Percentiles rank a stretch among this genome's conserved stretches.
phyloP scores from a whole-genome alignment of 495 filamentous ascomycete genomes.

The Collariella sp. region DNA sequence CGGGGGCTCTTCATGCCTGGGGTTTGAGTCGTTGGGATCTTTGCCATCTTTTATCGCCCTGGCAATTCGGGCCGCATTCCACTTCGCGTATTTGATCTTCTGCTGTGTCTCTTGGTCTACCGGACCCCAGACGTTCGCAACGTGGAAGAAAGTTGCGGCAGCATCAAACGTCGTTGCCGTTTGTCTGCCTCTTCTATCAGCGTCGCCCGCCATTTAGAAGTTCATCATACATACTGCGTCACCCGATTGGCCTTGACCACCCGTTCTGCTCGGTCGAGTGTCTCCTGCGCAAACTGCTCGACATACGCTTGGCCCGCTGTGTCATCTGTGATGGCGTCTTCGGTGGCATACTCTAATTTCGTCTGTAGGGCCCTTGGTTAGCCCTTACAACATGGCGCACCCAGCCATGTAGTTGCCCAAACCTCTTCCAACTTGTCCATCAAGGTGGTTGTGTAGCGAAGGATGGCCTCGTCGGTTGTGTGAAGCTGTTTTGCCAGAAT shows the following conservation, averaged over 20 bases:
- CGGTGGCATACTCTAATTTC: conserved; percentile 47
- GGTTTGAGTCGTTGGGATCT: conserved; percentile 88
- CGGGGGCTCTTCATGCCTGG: conserved; percentile 45
- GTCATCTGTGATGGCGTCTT: conserved; percentile 69
- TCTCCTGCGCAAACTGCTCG: conserved; percentile 85
- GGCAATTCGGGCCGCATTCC: conserved; percentile 81
- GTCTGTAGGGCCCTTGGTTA: conserved; percentile 37
- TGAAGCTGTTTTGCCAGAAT: conserved; percentile 77
- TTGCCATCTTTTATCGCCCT: conserved; percentile 86
- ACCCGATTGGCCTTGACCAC: conserved; percentile 76
- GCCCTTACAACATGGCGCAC: background rate
- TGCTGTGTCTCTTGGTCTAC: conserved; percentile 67
- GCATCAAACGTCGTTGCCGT: conserved; percentile 91
- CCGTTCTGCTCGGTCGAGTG: conserved; percentile 74
- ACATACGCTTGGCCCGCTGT: conserved; percentile 80
- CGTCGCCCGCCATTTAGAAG: background rate
- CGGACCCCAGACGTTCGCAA: conserved; percentile 73
- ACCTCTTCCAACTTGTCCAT: conserved; percentile 91
- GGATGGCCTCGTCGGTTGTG: conserved; percentile 60
- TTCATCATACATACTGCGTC: conserved; percentile 51
- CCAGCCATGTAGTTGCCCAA: conserved; percentile 12
- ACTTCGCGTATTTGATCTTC: conserved; percentile 94
- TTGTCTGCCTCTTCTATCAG: conserved; percentile 47
- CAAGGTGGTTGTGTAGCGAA: conserved; percentile 65
- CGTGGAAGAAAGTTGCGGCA: conserved; percentile 82